These are phyloP conservation scores for Kodamaea restingae DNA, from an alignment of 805 yeast species.

Conservation along the genomic window DNA sequence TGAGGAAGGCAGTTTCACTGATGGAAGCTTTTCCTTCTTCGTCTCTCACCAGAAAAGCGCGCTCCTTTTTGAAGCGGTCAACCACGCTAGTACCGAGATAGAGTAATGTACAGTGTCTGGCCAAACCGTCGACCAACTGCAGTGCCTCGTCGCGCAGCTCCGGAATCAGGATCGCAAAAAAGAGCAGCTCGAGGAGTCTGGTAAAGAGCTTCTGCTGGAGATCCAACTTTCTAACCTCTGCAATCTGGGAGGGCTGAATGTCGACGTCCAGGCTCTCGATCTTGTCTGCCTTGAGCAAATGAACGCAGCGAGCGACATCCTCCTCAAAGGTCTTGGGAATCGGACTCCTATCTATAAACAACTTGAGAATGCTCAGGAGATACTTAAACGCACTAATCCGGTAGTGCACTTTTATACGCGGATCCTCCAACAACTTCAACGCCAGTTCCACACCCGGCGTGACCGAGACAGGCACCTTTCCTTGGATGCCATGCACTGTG, in stretches of 20 bases:
- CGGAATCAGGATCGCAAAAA: slow-evolving; percentile 70
- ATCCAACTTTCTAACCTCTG: slow-evolving; percentile 47
- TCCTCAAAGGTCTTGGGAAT: slow-evolving; percentile 42
- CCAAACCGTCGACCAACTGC: slow-evolving; percentile 55
- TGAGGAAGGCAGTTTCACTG: slow-evolving; percentile 64
- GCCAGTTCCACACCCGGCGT: slow-evolving; percentile 85
- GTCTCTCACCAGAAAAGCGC: slow-evolving; percentile 71
- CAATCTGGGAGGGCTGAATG: slow-evolving; percentile 40
- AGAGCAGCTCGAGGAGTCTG: slow-evolving; percentile 63
- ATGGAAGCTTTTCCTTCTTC: slow-evolving; percentile 73
- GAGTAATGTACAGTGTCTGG: slow-evolving; percentile 75
- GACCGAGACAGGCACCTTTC: slow-evolving; percentile 62
- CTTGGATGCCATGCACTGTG: slow-evolving; percentile 62
- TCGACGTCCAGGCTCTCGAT: slow-evolving; percentile 25
- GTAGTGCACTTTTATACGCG: slow-evolving; percentile 58
- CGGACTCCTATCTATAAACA: slow-evolving; percentile 58
- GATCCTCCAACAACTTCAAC: slow-evolving; percentile 66
- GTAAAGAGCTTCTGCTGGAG: slow-evolving; percentile 64
- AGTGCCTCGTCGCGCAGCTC: slow-evolving; percentile 69
- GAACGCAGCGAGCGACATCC: slow-evolving; percentile 48
- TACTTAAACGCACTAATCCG: slow-evolving; percentile 75
- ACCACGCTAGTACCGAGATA: slow-evolving; percentile 71
- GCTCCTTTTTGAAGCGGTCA: slow-evolving; percentile 61
- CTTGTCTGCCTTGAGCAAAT: slow-evolving; percentile 39
- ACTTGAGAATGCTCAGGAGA: slow-evolving; percentile 57